A percentile compares a stretch with the other conserved stretches of the same genome.
Evolutionary conservation across 192 early-diverging fungal species (phyloP).

Genomic region (Chytriomyces sp.): DNA sequence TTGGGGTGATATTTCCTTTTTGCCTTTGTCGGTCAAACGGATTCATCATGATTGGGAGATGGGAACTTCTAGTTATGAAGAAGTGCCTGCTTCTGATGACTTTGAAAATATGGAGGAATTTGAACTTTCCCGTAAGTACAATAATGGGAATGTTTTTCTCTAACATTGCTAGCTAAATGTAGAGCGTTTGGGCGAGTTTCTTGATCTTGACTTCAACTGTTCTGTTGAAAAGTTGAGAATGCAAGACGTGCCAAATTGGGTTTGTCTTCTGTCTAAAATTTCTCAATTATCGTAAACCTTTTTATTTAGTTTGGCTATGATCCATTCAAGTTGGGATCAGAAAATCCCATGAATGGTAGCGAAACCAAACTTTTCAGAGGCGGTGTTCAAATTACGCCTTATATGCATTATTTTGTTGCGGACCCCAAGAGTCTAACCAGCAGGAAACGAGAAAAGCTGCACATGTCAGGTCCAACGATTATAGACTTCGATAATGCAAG

Average conservation of each 20-base stretch:
- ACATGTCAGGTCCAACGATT: background rate
- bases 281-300: constrained; percentile 9
- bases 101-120: constrained; percentile 27
- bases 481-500: background rate
- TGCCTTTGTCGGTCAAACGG: constrained; percentile 32
- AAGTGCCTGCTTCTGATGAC: constrained; percentile 22
- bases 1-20: constrained; percentile 37
- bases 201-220: constrained; percentile 39
- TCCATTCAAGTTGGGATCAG: constrained; percentile 35
- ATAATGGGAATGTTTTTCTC: background rate
- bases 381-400: constrained; percentile 36
- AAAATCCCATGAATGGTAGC: no score
- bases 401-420: constrained; percentile 40
- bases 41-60: constrained; percentile 42
- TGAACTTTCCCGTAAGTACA: constrained; percentile 23
- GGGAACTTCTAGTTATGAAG: constrained; percentile 19
- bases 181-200: constrained; percentile 36
- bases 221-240: constrained; percentile 37
- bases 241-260: constrained; percentile 40
- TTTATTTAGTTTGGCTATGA: constrained; percentile 47
- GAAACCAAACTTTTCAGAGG: constrained; percentile 15
- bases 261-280: constrained; percentile 1
- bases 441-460: constrained; percentile 14
- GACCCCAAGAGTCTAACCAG: constrained; percentile 12
- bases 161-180: background rate